Evolutionary conservation across 2,329 filamentous ascomycete genomes (phyloP).

Genomic region (Diaporthe sp.): DNA sequence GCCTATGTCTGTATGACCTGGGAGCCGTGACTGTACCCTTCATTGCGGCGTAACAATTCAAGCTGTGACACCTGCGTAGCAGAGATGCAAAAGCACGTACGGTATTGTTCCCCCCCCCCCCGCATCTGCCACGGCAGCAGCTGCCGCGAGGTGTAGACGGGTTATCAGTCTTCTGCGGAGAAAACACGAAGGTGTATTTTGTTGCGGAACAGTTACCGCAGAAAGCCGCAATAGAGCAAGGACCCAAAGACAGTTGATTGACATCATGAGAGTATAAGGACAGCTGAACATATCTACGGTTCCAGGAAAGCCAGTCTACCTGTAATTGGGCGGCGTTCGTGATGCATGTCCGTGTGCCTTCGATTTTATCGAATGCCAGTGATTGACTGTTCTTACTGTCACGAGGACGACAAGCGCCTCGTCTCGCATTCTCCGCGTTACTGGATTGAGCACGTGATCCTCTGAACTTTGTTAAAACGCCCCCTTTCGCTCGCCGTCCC

Average conservation of each 20-base stretch:
- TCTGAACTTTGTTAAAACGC: too few relatives aligned
- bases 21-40: neutral
- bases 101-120: too few relatives aligned
- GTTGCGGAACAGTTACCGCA: neutral
- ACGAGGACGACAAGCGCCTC: too few relatives aligned
- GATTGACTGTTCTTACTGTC: neutral
- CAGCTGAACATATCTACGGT: neutral
- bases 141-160: neutral
- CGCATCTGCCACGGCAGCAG: too few relatives aligned
- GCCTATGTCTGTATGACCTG: too few relatives aligned
- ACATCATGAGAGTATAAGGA: accelerated
- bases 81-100: neutral
- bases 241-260: neutral
- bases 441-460: neutral
- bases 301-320: neutral
- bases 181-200: too few relatives aligned
- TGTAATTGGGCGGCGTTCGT: neutral
- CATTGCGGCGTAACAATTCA: neutral
- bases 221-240: neutral
- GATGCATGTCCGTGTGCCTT: neutral
- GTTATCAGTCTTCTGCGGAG: too few relatives aligned
- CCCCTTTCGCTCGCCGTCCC: too few relatives aligned
- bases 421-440: neutral
- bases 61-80: too few relatives aligned
- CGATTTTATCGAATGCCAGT: neutral